Evolutionary conservation across 2,329 filamentous ascomycete species (phyloP).

Genomic region (Aureobasidium sp.): DNA sequence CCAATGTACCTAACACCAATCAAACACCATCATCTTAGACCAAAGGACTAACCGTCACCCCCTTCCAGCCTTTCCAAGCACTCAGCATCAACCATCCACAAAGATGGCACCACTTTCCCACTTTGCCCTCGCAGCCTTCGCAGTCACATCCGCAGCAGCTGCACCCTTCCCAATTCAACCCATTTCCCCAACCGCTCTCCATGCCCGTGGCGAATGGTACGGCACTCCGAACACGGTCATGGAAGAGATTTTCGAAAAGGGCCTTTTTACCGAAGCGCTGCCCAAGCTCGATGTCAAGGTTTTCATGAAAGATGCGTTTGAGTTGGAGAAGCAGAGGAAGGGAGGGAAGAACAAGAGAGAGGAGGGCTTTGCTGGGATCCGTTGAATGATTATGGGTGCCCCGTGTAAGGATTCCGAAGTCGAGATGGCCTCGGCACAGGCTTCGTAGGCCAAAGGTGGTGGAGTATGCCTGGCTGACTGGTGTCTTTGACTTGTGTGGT

Average conservation of each 20-base stretch:
- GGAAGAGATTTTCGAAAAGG: no score
- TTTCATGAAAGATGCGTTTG: background rate
- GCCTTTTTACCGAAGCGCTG: background rate
- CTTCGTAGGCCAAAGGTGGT: no score
- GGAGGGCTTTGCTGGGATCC: background rate
- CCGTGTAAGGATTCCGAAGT: no score
- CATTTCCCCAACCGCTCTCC: background rate
- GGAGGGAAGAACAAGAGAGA: background rate
- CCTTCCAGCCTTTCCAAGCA: background rate
- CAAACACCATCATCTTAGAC: background rate
- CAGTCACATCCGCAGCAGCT: background rate
- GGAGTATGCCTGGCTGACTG: no score
- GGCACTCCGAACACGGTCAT: no score
- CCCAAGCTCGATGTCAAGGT: background rate
- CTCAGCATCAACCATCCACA: background rate
- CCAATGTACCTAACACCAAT: background rate
- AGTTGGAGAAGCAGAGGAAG: background rate
- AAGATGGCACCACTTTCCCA: background rate
- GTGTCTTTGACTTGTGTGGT: background rate
- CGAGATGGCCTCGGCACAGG: no score
- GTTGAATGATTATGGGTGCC: no score
- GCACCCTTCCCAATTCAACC: background rate
- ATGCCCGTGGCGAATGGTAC: background rate
- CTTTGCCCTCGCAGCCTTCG: background rate
- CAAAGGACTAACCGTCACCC: background rate